Conservation (phyloP, 345 rosid genomes). For the Capsella bursapastoris region DNA sequence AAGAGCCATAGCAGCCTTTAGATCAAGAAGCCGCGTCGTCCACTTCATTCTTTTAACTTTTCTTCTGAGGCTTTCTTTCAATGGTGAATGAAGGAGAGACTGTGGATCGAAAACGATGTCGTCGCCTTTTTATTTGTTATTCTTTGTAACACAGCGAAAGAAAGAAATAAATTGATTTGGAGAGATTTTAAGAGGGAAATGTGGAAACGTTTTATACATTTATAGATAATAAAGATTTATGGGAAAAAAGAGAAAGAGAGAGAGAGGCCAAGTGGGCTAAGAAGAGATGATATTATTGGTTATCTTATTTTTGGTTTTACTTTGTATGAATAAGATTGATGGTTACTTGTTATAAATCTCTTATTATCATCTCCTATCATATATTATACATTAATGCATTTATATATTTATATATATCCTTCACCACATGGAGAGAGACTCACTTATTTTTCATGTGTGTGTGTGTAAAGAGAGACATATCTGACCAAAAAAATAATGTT, state of each 20-base stretch:
- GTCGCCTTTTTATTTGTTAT: background rate
- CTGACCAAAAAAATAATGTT: constrained; percentile 7
- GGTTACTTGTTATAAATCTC: constrained; percentile 3
- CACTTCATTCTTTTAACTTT: constrained; percentile 17
- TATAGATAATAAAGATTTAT: constrained; percentile 1
- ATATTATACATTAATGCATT: background rate
- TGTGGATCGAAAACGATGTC: background rate
- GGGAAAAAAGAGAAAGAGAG: constrained; percentile 35
- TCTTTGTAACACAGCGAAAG: background rate
- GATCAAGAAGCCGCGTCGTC: background rate
- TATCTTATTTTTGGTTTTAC: constrained; percentile 23
- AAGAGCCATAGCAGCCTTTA: constrained; percentile 32
- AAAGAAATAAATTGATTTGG: constrained; percentile 5
- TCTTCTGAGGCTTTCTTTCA: background rate
- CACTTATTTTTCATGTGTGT: constrained; percentile 12
- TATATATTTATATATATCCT: background rate
- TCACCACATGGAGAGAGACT: constrained; percentile 13
- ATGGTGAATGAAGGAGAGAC: constrained; percentile 27
- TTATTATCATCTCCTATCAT: background rate
- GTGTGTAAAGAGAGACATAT: constrained; percentile 26
- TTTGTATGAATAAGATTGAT: constrained; percentile 18
- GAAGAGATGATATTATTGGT: constrained; percentile 19
- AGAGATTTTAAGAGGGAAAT: constrained; percentile 25
- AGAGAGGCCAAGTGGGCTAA: constrained; percentile 43
- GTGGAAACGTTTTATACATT: constrained; percentile 9